Evolutionary conservation across 371 early-diverging fungal species (phyloP).

Genomic region (Dentiscutata heterogama): DNA sequence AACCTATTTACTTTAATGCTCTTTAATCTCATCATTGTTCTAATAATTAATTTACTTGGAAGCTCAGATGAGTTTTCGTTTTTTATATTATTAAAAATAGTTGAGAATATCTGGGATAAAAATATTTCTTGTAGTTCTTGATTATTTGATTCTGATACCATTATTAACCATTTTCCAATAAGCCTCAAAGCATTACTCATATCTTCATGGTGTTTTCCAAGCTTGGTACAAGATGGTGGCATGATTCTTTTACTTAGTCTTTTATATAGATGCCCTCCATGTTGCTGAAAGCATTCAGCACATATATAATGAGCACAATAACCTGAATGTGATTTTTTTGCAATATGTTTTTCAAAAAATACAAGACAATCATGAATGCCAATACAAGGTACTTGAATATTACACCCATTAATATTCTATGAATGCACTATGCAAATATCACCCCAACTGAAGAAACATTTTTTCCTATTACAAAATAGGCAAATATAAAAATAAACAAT

Average conservation of each 20-base stretch:
- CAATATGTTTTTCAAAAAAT: not conserved
- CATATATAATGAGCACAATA: constrained; percentile 20
- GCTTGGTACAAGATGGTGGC: not conserved
- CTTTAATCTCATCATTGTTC: no score
- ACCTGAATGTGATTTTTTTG: constrained; percentile 1
- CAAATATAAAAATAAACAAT: not conserved
- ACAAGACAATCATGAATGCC: not conserved
- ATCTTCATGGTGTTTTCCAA: constrained; percentile 18
- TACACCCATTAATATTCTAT: constrained; percentile 1
- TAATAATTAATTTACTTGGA: not conserved
- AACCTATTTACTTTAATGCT: not conserved
- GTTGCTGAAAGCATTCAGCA: constrained; percentile 22
- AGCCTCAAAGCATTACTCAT: not conserved
- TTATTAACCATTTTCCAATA: no score
- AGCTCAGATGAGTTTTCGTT: not conserved
- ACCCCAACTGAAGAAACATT: not conserved
- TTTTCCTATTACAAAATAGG: no score
- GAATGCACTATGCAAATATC: constrained; percentile 9
- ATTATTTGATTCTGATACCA: not conserved
- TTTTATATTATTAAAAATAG: not conserved
- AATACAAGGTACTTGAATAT: no score
- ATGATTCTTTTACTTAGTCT: not conserved
- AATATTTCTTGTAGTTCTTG: constrained; percentile 4
- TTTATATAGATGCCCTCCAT: constrained; percentile 23
- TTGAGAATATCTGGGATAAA: not conserved